Conservation (phyloP, 441 rosid species). For the Metrosideros polymorpha region DNA sequence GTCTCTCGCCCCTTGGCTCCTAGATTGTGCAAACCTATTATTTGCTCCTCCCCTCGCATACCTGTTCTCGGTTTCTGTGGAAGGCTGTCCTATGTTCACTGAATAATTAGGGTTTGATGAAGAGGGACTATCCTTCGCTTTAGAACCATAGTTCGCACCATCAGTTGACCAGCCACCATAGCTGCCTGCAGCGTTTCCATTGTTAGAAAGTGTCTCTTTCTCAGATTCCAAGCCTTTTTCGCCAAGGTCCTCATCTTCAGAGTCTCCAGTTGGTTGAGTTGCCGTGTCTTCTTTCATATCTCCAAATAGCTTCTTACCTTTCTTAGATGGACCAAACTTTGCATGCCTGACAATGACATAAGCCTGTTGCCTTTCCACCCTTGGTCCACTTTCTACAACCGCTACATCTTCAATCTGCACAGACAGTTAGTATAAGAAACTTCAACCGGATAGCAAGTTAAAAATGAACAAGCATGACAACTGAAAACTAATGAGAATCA, state of each 20-base stretch:
- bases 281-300: not conserved
- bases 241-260: constrained; percentile 8
- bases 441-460: not conserved
- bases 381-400: constrained; percentile 64
- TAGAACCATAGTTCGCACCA: constrained; percentile 2
- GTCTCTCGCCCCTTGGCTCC: constrained; percentile 14
- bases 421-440: not conserved
- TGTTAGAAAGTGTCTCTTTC: constrained; percentile 12
- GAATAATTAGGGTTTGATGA: not conserved
- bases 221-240: constrained; percentile 19
- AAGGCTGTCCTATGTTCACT: not conserved
- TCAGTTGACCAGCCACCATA: constrained; percentile 9
- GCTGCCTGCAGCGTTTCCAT: not conserved
- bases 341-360: constrained; percentile 59
- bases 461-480: not conserved
- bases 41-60: constrained; percentile 36
- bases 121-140: not conserved
- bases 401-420: constrained; percentile 56
- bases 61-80: constrained; percentile 26
- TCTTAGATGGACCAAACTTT: constrained; percentile 75
- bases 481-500: not conserved
- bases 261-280: constrained; percentile 2
- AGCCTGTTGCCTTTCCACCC: constrained; percentile 49
- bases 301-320: constrained; percentile 40
- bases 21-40: constrained; percentile 16